Percentiles rank a stretch among this genome's conserved stretches.
phyloP scores from a whole-genome alignment of 768 basidiomycete genomes.

The Kwoniella sp. region DNA sequence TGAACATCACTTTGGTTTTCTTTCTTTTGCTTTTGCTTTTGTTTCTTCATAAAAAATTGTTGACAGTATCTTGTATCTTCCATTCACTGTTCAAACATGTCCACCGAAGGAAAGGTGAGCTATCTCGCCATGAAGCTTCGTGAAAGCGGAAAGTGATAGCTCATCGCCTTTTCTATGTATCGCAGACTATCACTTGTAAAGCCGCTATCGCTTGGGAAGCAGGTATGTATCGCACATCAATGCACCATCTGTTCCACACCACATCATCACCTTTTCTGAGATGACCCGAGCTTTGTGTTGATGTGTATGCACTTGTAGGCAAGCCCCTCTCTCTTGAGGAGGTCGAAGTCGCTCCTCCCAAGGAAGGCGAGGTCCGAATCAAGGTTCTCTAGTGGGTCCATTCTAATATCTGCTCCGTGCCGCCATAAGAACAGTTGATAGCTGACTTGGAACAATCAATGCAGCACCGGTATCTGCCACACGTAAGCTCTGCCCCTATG shows the following conservation, averaged over 20 bases:
- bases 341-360: conserved; percentile 89
- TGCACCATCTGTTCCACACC: too few relatives aligned
- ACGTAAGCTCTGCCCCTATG: conserved; percentile 57
- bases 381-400: conserved; percentile 71
- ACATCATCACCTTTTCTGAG: too few relatives aligned
- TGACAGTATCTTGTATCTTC: too few relatives aligned
- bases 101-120: conserved; percentile 68
- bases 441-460: conserved; percentile 6
- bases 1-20: too few relatives aligned
- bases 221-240: conserved; percentile 63
- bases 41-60: too few relatives aligned
- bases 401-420: too few relatives aligned
- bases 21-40: too few relatives aligned
- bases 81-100: too few relatives aligned
- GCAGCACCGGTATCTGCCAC: conserved; percentile 88
- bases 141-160: too few relatives aligned
- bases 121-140: not conserved
- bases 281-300: not conserved
- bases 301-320: conserved; percentile 20
- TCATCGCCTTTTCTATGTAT: not conserved
- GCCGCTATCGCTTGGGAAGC: conserved; percentile 96
- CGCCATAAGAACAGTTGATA: too few relatives aligned
- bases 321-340: conserved; percentile 76
- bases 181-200: conserved; percentile 69
- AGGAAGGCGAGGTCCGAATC: conserved; percentile 87